Evolutionary conservation across 352 stramenopile genomes (phyloP), one percentile per base, ranked within the genome.

Genomic region (Globisporangium mamillatum): DNA sequence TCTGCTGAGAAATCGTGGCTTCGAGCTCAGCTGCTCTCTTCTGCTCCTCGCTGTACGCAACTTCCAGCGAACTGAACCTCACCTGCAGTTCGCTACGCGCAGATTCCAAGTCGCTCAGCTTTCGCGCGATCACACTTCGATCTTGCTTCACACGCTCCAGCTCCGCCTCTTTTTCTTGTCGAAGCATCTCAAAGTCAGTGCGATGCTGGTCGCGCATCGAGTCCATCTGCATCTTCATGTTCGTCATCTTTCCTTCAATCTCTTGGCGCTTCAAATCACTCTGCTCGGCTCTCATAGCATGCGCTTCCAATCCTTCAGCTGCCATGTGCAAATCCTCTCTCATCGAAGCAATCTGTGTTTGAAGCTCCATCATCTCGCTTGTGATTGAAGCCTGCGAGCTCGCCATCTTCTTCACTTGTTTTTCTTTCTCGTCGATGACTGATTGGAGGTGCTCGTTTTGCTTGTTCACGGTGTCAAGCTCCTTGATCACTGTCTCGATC

Each of bases 311-410:
- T 6, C 75, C 78, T 59, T 91, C 77, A 8, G 84, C 78, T 48
- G 85, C 83, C 80, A 90, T 89, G 4, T 78, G 69, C 44, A 94
- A 48, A 72, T 96, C 88, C 59, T 88, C 66, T 52, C 76, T 71
- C 81, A 93, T 90, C 2, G 72, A 72, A 20, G 69, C 65, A 10
- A 93, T 59, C 64, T 93, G 81, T 29, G 78, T 74, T 60, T 93
- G 76, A 12, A 95, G 66, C 41, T 84, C 75, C 71, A 90, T 83
- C 38, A 89, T 65, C 59, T 91, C 74, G 0, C 63, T 76, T 12
- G 83, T 93, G 62, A 93, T 82, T 2, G 81, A 70, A 18, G 78
- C 74, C 67, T 93, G 79, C 34, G 81, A 90, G 0, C 70, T 50
- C 24, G 76, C 74, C 79, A 92, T 92, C 52, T 88, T 89, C 20